Percentiles rank a stretch among this genome's conserved stretches.
Conservation (phyloP, 805 yeast species). For the Saccharomycodes ludwigii region DNA sequence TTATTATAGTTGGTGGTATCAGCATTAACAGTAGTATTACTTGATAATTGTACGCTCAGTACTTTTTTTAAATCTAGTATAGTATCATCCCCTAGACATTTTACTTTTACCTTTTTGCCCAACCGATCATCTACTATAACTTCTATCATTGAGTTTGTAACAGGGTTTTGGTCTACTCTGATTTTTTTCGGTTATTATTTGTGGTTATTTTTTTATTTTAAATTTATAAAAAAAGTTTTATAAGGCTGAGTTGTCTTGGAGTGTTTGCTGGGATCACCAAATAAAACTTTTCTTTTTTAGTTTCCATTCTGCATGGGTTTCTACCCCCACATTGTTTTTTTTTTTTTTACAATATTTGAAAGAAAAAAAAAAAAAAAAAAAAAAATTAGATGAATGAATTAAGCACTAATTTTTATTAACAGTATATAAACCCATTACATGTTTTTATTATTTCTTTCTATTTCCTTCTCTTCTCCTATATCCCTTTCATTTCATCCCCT, state of each 20-base stretch:
- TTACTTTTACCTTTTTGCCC: constrained; percentile 80
- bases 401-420: too few relatives aligned
- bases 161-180: background rate
- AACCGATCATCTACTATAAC: constrained; percentile 64
- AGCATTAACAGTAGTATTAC: constrained; percentile 14
- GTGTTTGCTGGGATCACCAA: too few relatives aligned
- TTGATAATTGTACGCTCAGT: constrained; percentile 72
- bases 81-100: constrained; percentile 75
- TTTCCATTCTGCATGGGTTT: too few relatives aligned
- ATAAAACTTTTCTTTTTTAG: too few relatives aligned
- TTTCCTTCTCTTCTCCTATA: background rate
- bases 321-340: too few relatives aligned
- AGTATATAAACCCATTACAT: too few relatives aligned
- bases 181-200: background rate
- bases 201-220: background rate
- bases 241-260: too few relatives aligned
- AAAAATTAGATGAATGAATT: too few relatives aligned
- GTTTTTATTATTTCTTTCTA: background rate
- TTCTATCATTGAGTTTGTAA: constrained; percentile 58
- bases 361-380: too few relatives aligned
- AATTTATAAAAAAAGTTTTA: too few relatives aligned
- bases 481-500: too few relatives aligned
- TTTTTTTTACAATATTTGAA: too few relatives aligned
- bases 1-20: constrained; percentile 28
- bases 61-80: constrained; percentile 85